Evolutionary conservation across 148 eudicot species (phyloP).

Genomic region (Rhododendron simsii): DNA sequence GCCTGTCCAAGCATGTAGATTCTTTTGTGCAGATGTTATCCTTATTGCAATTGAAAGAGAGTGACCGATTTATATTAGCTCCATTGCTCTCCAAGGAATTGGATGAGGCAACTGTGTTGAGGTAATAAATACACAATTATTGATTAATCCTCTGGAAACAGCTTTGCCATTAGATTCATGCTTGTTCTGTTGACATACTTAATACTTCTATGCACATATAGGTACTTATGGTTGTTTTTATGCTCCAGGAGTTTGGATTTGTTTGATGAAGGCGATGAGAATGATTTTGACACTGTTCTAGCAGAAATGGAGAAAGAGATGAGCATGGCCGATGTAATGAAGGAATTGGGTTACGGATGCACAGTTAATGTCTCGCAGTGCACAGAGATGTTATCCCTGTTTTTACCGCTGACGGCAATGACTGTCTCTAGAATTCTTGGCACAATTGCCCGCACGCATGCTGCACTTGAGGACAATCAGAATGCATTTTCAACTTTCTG

Average conservation of each 20-base stretch:
- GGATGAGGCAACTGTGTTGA: slow-evolving; percentile 42
- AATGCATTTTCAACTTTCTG: slow-evolving; percentile 57
- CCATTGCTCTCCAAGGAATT: slow-evolving; percentile 60
- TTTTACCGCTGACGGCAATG: slow-evolving; percentile 64
- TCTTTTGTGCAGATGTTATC: slow-evolving; percentile 71
- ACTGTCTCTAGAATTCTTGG: slow-evolving; percentile 75
- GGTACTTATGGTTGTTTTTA: slow-evolving; percentile 4
- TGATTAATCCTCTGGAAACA: not conserved
- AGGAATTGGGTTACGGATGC: slow-evolving; percentile 91
- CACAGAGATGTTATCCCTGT: slow-evolving; percentile 72
- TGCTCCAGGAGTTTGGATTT: slow-evolving; percentile 54
- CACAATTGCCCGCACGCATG: slow-evolving; percentile 56
- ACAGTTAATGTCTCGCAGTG: slow-evolving; percentile 66
- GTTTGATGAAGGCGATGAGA: slow-evolving; percentile 46
- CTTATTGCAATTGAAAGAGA: slow-evolving; percentile 50
- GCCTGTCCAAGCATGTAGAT: slow-evolving; percentile 74
- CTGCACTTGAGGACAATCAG: slow-evolving; percentile 57
- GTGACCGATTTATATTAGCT: slow-evolving; percentile 46
- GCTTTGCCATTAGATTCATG: not conserved
- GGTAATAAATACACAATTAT: slow-evolving; percentile 32
- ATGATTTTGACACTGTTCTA: slow-evolving; percentile 69
- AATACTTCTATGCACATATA: not conserved
- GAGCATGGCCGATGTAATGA: slow-evolving; percentile 78
- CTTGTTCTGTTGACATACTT: not conserved
- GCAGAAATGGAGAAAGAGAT: slow-evolving; percentile 93